These are phyloP conservation scores for Tetrahymena borealis DNA, from an alignment of 73 alveolate species.

Conservation along the genomic window DNA sequence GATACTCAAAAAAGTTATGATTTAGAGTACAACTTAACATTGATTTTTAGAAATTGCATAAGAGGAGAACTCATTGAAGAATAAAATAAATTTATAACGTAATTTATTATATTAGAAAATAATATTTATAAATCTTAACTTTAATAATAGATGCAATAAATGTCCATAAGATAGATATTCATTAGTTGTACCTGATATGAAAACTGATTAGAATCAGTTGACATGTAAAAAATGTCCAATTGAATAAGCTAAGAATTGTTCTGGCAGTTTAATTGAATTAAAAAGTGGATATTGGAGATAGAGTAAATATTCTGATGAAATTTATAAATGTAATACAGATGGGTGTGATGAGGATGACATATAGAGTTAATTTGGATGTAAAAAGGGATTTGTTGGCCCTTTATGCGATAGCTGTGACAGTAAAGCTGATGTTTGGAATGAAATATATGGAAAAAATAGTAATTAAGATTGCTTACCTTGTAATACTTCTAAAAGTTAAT, in stretches of 20 bases:
- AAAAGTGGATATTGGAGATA: background rate
- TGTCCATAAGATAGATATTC: background rate
- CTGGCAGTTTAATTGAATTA: background rate
- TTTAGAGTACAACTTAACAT: background rate
- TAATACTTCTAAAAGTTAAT: background rate
- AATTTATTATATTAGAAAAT: background rate
- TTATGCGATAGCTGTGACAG: background rate
- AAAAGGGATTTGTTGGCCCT: background rate
- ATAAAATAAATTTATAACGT: background rate
- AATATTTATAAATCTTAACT: background rate
- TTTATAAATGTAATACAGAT: background rate
- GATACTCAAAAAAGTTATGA: background rate
- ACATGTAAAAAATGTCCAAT: background rate
- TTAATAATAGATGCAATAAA: background rate
- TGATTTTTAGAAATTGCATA: background rate
- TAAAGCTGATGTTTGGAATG: background rate
- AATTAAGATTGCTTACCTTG: background rate
- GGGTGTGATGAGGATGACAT: background rate
- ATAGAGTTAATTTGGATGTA: background rate
- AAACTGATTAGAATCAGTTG: background rate
- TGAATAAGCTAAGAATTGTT: background rate
- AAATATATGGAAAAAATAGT: background rate
- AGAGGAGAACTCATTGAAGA: background rate
- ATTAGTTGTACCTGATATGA: background rate
- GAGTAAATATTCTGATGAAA: background rate